These are phyloP conservation scores for Pichia sp. DNA, from an alignment of 1,139 yeast genomes.

Conservation along the genomic window DNA sequence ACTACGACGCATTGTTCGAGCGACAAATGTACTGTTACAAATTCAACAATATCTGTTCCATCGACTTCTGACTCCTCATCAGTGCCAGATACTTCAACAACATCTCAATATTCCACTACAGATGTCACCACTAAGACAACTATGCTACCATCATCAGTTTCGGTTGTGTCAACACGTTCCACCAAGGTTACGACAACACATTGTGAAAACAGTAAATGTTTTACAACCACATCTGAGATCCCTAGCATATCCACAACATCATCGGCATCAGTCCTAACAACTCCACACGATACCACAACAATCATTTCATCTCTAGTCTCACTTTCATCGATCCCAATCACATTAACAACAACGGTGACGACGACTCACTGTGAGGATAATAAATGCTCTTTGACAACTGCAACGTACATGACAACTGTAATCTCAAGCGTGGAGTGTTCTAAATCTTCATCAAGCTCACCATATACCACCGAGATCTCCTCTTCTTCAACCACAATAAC, in stretches of 20 bases:
- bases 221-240: background rate
- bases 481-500: background rate
- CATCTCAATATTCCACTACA: too few species aligned
- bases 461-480: too few species aligned
- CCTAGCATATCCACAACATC: background rate
- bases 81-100: background rate
- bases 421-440: background rate
- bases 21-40: background rate
- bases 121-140: background rate
- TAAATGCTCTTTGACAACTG: background rate
- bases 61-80: background rate
- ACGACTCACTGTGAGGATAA: slow-evolving; percentile 6
- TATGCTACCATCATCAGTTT: background rate
- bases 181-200: background rate
- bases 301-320: background rate
- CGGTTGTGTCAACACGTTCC: background rate
- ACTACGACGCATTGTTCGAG: too few species aligned
- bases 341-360: slow-evolving; percentile 1
- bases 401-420: background rate
- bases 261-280: too few species aligned
- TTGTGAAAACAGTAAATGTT: background rate
- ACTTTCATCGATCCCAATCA: background rate
- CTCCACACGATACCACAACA: background rate
- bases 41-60: background rate
- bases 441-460: background rate